These are phyloP conservation scores for Eutrema yunnanense DNA, from an alignment of 345 rosid species.

Conservation along the genomic window DNA sequence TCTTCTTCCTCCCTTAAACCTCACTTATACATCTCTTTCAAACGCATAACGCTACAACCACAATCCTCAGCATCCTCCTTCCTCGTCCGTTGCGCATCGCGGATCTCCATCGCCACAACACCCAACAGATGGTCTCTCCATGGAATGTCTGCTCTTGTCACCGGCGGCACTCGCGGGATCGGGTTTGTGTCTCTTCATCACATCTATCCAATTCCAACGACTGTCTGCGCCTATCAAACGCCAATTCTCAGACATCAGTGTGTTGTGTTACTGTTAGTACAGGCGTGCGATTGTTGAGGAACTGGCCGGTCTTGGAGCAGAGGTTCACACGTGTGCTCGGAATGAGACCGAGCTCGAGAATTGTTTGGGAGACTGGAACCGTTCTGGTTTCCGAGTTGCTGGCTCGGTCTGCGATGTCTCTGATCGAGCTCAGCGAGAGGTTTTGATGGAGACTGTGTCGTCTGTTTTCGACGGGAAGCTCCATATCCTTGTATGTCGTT, in stretches of 20 bases:
- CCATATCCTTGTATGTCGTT: constrained; percentile 46
- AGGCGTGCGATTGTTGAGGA: constrained; percentile 81
- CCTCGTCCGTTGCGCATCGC: constrained; percentile 1
- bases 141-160: constrained; percentile 48
- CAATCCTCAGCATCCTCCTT: not conserved
- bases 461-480: constrained; percentile 45
- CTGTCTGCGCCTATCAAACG: not conserved
- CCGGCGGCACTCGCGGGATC: constrained; percentile 69
- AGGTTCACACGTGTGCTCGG: constrained; percentile 66
- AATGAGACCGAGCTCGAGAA: constrained; percentile 41
- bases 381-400: constrained; percentile 34
- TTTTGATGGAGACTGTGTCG: constrained; percentile 38
- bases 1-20: constrained; percentile 17
- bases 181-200: constrained; percentile 34
- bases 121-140: constrained; percentile 46
- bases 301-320: constrained; percentile 58
- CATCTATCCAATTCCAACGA: not conserved
- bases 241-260: not conserved
- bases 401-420: constrained; percentile 71
- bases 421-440: constrained; percentile 36
- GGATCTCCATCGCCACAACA: not conserved
- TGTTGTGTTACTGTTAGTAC: not conserved
- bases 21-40: not conserved
- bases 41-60: not conserved
- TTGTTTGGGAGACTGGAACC: constrained; percentile 45